phyloP scores from a whole-genome alignment of 2,329 filamentous ascomycete genomes.

The Tolypocladium pustulatum region DNA sequence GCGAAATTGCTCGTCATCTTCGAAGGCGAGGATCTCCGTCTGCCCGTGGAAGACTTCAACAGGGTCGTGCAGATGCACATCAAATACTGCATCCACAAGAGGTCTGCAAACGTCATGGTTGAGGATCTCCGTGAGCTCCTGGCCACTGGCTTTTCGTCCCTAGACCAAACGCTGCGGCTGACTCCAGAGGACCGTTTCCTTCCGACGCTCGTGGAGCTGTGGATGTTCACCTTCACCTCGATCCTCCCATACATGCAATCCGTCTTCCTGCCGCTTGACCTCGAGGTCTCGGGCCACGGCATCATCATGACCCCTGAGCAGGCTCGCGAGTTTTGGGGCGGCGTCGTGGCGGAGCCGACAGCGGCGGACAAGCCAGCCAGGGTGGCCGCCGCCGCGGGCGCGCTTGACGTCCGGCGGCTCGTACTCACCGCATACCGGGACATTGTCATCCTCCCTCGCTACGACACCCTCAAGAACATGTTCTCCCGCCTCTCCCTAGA shows the following conservation, averaged over 20 bases:
- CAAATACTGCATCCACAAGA: slow-evolving; percentile 64
- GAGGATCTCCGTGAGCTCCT: slow-evolving; percentile 70
- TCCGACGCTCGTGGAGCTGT: slow-evolving; percentile 81
- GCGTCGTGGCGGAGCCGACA: slow-evolving; percentile 39
- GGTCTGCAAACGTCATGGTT: slow-evolving; percentile 58
- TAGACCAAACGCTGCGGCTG: slow-evolving; percentile 72
- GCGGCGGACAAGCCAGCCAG: slow-evolving; percentile 21
- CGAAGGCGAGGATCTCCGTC: slow-evolving; percentile 66
- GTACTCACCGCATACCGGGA: slow-evolving; percentile 85
- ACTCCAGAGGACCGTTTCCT: slow-evolving; percentile 83
- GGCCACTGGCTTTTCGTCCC: slow-evolving; percentile 69
- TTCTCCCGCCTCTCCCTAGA: slow-evolving; percentile 86
- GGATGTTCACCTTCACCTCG: slow-evolving; percentile 84
- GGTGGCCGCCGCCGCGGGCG: slow-evolving; percentile 37
- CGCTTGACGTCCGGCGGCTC: slow-evolving; percentile 79
- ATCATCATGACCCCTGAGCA: slow-evolving; percentile 67
- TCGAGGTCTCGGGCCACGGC: slow-evolving; percentile 83
- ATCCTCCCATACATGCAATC: slow-evolving; percentile 92
- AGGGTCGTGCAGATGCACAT: slow-evolving; percentile 69
- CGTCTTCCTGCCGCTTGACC: slow-evolving; percentile 83
- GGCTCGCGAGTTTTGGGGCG: slow-evolving; percentile 84
- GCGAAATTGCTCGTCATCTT: slow-evolving; percentile 69
- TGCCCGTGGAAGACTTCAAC: slow-evolving; percentile 80
- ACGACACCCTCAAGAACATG: slow-evolving; percentile 78
- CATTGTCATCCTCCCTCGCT: slow-evolving; percentile 75